Evolutionary conservation across 2,329 filamentous ascomycete genomes (phyloP), one percentile per base, ranked within the genome.

Genomic region (Anisogramma anomala): DNA sequence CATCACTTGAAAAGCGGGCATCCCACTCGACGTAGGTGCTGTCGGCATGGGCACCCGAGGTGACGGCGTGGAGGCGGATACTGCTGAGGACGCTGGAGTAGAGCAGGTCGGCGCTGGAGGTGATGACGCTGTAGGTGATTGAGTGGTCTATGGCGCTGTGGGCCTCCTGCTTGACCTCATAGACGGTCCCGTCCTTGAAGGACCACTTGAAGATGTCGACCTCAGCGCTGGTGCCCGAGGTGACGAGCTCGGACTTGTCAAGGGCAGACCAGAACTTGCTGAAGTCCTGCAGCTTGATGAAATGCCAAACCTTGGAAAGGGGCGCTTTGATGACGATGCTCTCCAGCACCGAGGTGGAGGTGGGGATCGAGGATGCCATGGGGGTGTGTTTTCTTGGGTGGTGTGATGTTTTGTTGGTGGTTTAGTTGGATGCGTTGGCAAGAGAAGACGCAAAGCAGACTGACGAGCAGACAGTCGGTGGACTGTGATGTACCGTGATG

Each of bases 111-210:
- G 79, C 79, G 60, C 75, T 65, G 19, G 77, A 69, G 8, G 74
- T 71, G 62, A 84, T 83, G 62, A 83, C 66, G 48, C 72, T 77
- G 69, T 83, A 84, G 45, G 79, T 84, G 61, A 84, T 82, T 67
- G 70, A 83, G 67, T 84, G 79, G 58, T 83, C 75, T 65, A 84
- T 79, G 49, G 69, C 77, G 50, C 74, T 80, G 63, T 84, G 79
- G 66, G 82, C 80, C 62, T 84, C 80, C 65, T 81, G 77, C 74
- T 84, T 84, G 50, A 84, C 75, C 58, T 84, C 78, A 15, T 82
- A 63, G 41, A 74, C 69, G 20, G 72, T 76, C 36, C 77, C 78
- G 53, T 84, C 80, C 58, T 77, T 76, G 67, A 84, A 84, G 15
- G 69, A 72, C 79, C 79, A 84, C 58, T 72, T 71, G 53, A 82